A percentile compares a stretch with the other conserved stretches of the same genome.
These are phyloP conservation scores for Daphne laureola DNA, from an alignment of 441 rosid species.

Conservation along the genomic window DNA sequence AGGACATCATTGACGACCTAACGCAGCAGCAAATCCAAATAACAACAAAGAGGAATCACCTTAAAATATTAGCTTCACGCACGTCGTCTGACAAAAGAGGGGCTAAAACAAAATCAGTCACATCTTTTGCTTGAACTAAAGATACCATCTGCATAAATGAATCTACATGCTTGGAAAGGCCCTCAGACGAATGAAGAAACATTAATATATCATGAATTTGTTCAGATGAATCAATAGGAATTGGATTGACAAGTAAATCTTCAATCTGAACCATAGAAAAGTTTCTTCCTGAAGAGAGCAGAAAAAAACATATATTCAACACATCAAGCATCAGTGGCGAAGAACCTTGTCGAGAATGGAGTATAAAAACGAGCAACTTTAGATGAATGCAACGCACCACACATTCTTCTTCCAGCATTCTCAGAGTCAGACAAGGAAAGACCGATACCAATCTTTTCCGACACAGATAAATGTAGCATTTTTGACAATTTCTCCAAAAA, in stretches of 20 bases:
- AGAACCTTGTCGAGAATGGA: slow-evolving; percentile 5
- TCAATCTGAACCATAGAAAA: slow-evolving; percentile 65
- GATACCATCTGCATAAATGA: slow-evolving; percentile 66
- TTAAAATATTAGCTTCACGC: slow-evolving; percentile 45
- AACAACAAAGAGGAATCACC: slow-evolving; percentile 30
- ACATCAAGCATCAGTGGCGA: slow-evolving; percentile 1
- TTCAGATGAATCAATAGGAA: slow-evolving; percentile 45
- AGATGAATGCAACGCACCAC: slow-evolving; percentile 33
- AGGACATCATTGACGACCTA: too few species aligned
- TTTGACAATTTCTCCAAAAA: slow-evolving; percentile 45
- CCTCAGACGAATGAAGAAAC: slow-evolving; percentile 77
- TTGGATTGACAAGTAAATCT: slow-evolving; percentile 45
- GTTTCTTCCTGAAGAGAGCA: slow-evolving; percentile 47
- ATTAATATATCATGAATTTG: slow-evolving; percentile 63
- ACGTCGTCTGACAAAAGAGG: slow-evolving; percentile 62
- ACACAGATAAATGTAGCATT: slow-evolving; percentile 42
- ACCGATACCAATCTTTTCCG: slow-evolving; percentile 67
- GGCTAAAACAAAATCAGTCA: slow-evolving; percentile 40
- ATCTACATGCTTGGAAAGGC: slow-evolving; percentile 62
- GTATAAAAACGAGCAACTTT: slow-evolving; percentile 2
- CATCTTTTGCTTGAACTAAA: slow-evolving; percentile 51
- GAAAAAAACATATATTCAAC: slow-evolving; percentile 9
- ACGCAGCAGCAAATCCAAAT: slow-evolving; percentile 2
- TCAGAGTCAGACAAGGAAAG: slow-evolving; percentile 70
- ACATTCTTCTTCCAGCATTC: slow-evolving; percentile 35